Evolutionary conservation across 148 eudicot genomes (phyloP), one percentile per base, ranked within the genome.

Genomic region (Beta vulgaris): DNA sequence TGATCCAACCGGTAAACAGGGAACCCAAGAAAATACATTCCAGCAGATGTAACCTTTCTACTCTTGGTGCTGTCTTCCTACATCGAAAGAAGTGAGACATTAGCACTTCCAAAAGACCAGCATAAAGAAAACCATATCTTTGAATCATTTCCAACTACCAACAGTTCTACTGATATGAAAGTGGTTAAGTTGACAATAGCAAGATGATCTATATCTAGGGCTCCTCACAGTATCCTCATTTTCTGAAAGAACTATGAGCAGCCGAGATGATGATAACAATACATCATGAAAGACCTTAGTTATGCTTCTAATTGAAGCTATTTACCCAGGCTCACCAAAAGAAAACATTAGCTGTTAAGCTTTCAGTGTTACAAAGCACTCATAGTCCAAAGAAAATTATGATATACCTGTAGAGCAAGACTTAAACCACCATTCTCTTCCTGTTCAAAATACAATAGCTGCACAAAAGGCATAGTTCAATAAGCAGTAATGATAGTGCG

Each of bases 1-100:
- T 78, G 89, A 68, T 90, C 96, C 88, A 91, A 79, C 26, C 83
- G 91, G 79, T 90, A 95, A 44, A 90, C 91, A 68, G 98, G 96
- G 81, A 95, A 95, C 67, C 97, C 97, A 53, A 95, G 92, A 87
- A 95, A 95, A 85, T 86, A 95, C 98, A 95, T 92, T 77, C 98
- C 98, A 57, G 98, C 96, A 68, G 92, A 88, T 70, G 96, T 92
- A 55, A 84, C 76, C 84, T 92, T 95, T 68, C 93, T 90, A 26
- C 87, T 84, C 85, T 87, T 95, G 77, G 88, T 77, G 82, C 97
- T 85, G 84, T 95, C 97, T 78, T 95, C 98, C 98, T 95, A 67
- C 42, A 65, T 71, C 36, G 31, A 77, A 60, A 53, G 77, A 68
- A 71, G 71, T 55, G 23, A 68, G 3, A 44, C 60, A 32, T 79